Evolutionary conservation across 352 stramenopile species (phyloP), one percentile per base, ranked within the genome.

Genomic region (Phytophthora syringae): DNA sequence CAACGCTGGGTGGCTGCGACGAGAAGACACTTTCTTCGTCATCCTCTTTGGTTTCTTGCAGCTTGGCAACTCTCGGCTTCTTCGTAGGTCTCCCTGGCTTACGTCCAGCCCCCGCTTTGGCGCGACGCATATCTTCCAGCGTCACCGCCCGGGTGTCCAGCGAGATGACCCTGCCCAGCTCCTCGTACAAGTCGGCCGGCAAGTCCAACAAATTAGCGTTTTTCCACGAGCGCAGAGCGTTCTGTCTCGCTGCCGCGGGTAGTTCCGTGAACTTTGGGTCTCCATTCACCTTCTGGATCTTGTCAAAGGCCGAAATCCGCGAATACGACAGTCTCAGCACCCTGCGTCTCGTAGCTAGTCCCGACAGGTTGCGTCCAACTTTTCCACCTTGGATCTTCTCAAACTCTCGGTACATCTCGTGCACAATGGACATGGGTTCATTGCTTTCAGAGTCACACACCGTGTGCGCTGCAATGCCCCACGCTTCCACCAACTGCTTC

Each of bases 161-260:
- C 28, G 49, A 11, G 13, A 78, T 70, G 13, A 78, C 57, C 4
- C 52, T 56, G 10, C 52, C 39, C 37, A 78, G 39, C 32, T 71
- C 57, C 4, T 27, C 30, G n/a, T 67, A 75, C 32, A 80, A 39
- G 1, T 77, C 58, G 1, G 43, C 28, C 10, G 72, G 65, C 13
- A 80, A 27, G 54, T 80, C 72, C 30, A 80, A 21, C 36, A 76
- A 21, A 15, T 80, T 80, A 9, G 58, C 43, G 30, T 71, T 78
- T 45, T 78, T 74, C 72, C 72, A 80, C 0, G 63, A 68, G n/a
- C 65, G 60, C 22, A 80, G 67, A 45, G 64, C 47, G 9, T 37
- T 67, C 25, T 67, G 55, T 22, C 72, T 58, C 15, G 57, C 45
- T 0, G 47, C 30, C 12, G 40, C 1, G 0, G 69, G 49, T 13